A percentile compares a stretch with the other conserved stretches of the same genome.
These are phyloP conservation scores for Actinidia chinensis DNA, from an alignment of 179 eudicot species.

Conservation along the genomic window DNA sequence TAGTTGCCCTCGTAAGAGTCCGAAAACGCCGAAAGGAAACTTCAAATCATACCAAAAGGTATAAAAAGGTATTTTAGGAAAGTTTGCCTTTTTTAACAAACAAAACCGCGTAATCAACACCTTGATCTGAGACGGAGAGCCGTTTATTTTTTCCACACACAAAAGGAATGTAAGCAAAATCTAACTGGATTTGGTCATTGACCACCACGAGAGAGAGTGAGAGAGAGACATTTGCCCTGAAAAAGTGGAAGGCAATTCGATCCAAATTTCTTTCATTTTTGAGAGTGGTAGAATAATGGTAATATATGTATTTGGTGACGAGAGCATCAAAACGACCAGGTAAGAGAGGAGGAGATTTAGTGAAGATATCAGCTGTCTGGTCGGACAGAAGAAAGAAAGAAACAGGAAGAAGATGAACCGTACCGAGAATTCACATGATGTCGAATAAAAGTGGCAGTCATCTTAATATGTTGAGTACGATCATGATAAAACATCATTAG, in stretches of 20 bases:
- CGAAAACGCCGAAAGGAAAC: slow-evolving; percentile 17
- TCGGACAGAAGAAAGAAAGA: too few relatives aligned
- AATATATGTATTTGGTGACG: too few relatives aligned
- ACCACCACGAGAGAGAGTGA: neutral
- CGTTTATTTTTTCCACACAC: slow-evolving; percentile 9
- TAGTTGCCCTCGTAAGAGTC: neutral
- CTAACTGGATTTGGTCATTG: slow-evolving; percentile 17
- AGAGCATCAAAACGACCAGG: too few relatives aligned
- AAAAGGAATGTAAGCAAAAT: neutral
- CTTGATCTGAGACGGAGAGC: neutral
- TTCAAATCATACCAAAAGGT: slow-evolving; percentile 6
- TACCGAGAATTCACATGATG: too few relatives aligned
- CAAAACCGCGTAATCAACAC: slow-evolving; percentile 35
- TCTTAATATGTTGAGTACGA: too few relatives aligned
- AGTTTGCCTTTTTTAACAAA: slow-evolving; percentile 21
- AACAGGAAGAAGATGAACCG: too few relatives aligned
- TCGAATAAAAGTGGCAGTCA: too few relatives aligned
- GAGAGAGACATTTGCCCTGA: slow-evolving; percentile 10
- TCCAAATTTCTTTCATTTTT: neutral
- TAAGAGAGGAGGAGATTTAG: neutral
- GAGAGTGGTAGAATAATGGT: too few relatives aligned
- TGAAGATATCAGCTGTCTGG: too few relatives aligned
- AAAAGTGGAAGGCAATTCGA: slow-evolving; percentile 22
- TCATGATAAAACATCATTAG: too few relatives aligned
- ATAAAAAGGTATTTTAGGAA: slow-evolving; percentile 14